Evolutionary conservation across 306 rosid species (phyloP), one percentile per base, ranked within the genome.

Genomic region (Sechiopsis laciniata): DNA sequence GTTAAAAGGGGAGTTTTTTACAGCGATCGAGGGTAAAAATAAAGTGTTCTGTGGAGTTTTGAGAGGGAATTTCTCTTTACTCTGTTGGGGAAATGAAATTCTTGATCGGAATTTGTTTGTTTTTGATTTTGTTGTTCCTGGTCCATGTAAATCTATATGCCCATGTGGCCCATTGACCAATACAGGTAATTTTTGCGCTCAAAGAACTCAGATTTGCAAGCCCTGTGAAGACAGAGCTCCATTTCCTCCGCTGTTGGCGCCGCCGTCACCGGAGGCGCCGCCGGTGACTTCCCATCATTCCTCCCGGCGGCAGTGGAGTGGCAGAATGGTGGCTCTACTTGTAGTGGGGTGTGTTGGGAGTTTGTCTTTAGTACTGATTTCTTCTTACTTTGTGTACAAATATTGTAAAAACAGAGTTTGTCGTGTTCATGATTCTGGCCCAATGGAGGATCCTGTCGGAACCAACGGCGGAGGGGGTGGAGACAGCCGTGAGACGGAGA

Each of bases 401-500:
- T 76, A 68, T 26, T 85, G 84, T 76, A 86, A 83, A 50, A 64
- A 74, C n/a, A 72, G 80, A 71, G 88, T 75, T 20, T 76, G 85
- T 52, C 83, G 95, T 2, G 90, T 94, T 58, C 98, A 94, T 58
- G 98, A 94, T 75, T 94, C 98, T 0, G 97, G 97, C 1, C 88
- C 71, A 26, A 73, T 94, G 82, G 97, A 90, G 0, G 90, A 80
- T 17, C 26, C 74, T 0, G 12, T 26, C 20, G 66, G 12, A 14
- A 60, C 45, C 4, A 13, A 1, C 42, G 21, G 20, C 46, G 46
- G 67, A 4, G 40, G 65, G 4, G 40, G 19, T 9, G 40, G 65
- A 5, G 42, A 17, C 45, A 21, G 16, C 19, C 67, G 46, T 46
- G 37, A 13, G 0, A 8, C 20, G 3, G 7, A 15, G 72, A 74